Evolutionary conservation across 192 early-diverging fungal species (phyloP).

Genomic region (Paraglomus occultum): DNA sequence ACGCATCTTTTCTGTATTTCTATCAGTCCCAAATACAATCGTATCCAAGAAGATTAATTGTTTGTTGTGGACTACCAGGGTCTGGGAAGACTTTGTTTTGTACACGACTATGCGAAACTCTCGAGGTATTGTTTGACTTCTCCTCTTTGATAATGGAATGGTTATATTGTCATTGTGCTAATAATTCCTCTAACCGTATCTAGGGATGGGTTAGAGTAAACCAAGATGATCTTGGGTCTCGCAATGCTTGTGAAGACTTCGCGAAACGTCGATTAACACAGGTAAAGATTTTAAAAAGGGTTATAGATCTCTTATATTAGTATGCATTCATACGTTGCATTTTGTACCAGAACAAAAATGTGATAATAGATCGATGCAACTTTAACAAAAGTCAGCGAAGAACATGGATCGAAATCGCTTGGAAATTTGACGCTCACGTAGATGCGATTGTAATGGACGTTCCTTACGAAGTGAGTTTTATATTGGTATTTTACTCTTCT

Average conservation of each 20-base stretch:
- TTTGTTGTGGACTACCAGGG: constrained; percentile 73
- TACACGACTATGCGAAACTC: constrained; percentile 41
- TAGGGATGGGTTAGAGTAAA: constrained; percentile 66
- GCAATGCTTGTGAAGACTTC: constrained; percentile 63
- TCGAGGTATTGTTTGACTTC: constrained; percentile 30
- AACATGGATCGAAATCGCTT: constrained; percentile 67
- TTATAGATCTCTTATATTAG: not conserved
- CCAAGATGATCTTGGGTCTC: constrained; percentile 71
- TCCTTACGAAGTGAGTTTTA: constrained; percentile 41
- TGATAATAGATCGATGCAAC: constrained; percentile 77
- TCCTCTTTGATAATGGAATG: not conserved
- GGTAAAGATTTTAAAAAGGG: not conserved
- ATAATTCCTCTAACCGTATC: constrained; percentile 2
- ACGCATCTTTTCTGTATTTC: no score
- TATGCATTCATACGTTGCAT: constrained; percentile 27
- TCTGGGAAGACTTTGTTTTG: constrained; percentile 75
- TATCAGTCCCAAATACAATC: no score
- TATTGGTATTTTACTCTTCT: constrained; percentile 16
- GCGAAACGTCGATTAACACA: constrained; percentile 32
- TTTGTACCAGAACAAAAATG: constrained; percentile 56
- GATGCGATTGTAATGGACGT: constrained; percentile 73
- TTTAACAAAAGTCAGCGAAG: constrained; percentile 74
- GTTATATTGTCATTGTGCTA: not conserved
- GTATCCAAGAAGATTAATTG: constrained; percentile 47
- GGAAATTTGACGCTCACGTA: constrained; percentile 51